phyloP scores from a whole-genome alignment of 1,284 basidiomycete genomes.

The Boletellus deceptivus region DNA sequence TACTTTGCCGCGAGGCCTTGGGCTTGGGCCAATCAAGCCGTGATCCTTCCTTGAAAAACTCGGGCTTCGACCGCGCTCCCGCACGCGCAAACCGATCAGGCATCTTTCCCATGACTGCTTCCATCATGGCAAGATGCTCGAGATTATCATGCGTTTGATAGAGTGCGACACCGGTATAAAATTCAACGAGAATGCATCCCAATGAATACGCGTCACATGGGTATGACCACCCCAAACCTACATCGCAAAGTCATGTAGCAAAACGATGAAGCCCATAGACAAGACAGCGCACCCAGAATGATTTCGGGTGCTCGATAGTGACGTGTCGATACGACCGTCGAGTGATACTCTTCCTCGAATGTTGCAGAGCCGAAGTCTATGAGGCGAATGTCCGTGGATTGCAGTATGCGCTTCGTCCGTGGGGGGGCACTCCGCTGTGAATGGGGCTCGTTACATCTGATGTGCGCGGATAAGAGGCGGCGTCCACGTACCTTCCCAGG shows the following conservation, averaged over 20 bases:
- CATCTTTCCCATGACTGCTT: constrained; percentile 97
- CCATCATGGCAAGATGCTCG: constrained; percentile 99
- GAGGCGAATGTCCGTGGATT: constrained; percentile 89
- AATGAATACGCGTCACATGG: constrained; percentile 99
- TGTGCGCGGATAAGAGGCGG: constrained; percentile 6
- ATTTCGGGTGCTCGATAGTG: constrained; percentile 99
- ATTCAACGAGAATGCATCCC: constrained; percentile 98
- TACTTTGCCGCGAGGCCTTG: constrained; percentile 83
- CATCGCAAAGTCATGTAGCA: constrained; percentile 13
- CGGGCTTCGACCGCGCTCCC: constrained; percentile 77
- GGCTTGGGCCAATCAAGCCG: constrained; percentile 92
- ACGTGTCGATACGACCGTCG: constrained; percentile 94
- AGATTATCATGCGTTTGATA: constrained; percentile 99
- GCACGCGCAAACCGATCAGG: constrained; percentile 78
- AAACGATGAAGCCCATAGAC: not conserved
- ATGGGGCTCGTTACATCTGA: constrained; percentile 12
- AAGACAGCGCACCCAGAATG: constrained; percentile 75
- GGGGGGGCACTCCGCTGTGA: constrained; percentile 57
- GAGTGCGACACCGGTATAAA: constrained; percentile 95
- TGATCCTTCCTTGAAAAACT: constrained; percentile 85
- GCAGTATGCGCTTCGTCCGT: constrained; percentile 71
- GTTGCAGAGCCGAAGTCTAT: constrained; percentile 99
- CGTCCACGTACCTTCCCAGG: constrained; percentile 52
- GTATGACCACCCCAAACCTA: constrained; percentile 96
- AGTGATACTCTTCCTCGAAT: constrained; percentile 98